Evolutionary conservation across 2,329 filamentous ascomycete genomes (phyloP).

Genomic region (Fusarium mangiferae): DNA sequence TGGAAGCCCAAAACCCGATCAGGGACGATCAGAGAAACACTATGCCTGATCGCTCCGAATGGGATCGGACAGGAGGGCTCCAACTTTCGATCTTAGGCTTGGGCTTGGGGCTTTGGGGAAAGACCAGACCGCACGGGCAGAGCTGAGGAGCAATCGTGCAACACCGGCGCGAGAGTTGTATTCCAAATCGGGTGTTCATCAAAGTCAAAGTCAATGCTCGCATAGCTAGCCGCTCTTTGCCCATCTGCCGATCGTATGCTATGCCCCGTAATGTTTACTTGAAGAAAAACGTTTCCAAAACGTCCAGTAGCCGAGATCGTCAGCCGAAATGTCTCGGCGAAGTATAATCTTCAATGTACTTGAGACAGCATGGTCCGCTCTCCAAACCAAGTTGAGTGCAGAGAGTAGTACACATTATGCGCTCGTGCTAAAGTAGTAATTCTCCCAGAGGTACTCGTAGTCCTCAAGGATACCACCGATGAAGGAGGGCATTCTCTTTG

Average conservation of each 20-base stretch:
- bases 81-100: conserved; percentile 4
- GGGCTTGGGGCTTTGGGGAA: background rate
- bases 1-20: background rate
- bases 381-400: background rate
- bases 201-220: conserved; percentile 11
- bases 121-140: conserved; percentile 7
- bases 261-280: conserved; percentile 5
- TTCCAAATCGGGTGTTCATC: conserved; percentile 18
- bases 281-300: background rate
- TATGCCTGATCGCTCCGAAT: conserved; percentile 14
- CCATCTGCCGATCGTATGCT: conserved; percentile 12
- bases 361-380: conserved; percentile 2
- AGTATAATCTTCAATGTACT: conserved; percentile 11
- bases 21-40: conserved; percentile 3
- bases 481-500: conserved; percentile 81
- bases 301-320: conserved; percentile 12
- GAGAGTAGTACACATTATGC: conserved; percentile 31
- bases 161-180: conserved; percentile 16
- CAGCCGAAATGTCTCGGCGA: conserved; percentile 4
- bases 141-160: conserved; percentile 18
- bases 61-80: conserved; percentile 19
- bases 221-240: background rate
- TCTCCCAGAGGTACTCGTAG: conserved; percentile 98
- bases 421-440: conserved; percentile 87
- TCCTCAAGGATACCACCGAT: conserved; percentile 90